Evolutionary conservation across 1,284 basidiomycete genomes (phyloP).

Genomic region (Malassezia sympodialis): DNA sequence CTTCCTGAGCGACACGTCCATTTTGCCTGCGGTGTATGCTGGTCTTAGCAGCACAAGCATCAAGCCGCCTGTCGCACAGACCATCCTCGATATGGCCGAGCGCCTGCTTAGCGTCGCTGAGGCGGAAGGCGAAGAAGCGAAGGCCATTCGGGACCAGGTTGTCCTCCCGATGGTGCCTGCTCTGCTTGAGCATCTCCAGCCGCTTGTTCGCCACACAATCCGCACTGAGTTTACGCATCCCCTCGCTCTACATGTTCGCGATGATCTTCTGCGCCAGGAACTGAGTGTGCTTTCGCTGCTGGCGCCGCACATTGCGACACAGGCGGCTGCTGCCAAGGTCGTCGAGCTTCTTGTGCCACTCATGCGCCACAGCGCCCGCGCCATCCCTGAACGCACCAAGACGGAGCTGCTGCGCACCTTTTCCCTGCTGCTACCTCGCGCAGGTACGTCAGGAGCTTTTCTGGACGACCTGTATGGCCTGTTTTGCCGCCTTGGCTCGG

Average conservation of each 20-base stretch:
- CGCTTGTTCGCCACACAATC: conserved; percentile 25
- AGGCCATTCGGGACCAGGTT: conserved; percentile 39
- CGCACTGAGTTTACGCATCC: conserved; percentile 52
- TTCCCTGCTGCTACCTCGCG: conserved; percentile 62
- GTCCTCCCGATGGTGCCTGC: conserved; percentile 67
- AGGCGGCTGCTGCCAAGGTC: conserved; percentile 63
- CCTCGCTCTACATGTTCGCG: conserved; percentile 55
- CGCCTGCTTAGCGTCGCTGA: conserved; percentile 53
- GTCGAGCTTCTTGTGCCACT: conserved; percentile 69
- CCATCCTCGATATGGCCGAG: conserved; percentile 78
- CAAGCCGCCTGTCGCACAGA: conserved; percentile 70
- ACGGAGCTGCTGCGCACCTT: conserved; percentile 71
- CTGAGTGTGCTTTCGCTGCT: conserved; percentile 70
- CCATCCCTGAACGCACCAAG: conserved; percentile 78
- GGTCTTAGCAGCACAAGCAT: conserved; percentile 73
- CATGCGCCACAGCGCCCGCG: conserved; percentile 64
- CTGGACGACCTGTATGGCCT: conserved; percentile 30
- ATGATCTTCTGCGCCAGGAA: conserved; percentile 70
- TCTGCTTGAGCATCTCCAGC: conserved; percentile 64
- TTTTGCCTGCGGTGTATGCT: conserved; percentile 68
- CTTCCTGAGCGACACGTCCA: conserved; percentile 60
- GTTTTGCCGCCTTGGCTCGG: conserved; percentile 33
- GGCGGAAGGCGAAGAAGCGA: neutral
- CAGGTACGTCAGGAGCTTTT: conserved; percentile 55
- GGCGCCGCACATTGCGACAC: conserved; percentile 61